A percentile compares a stretch with the other conserved stretches of the same genome.
Evolutionary conservation across 441 rosid genomes (phyloP).

Genomic region (Euphorbia celastroides): DNA sequence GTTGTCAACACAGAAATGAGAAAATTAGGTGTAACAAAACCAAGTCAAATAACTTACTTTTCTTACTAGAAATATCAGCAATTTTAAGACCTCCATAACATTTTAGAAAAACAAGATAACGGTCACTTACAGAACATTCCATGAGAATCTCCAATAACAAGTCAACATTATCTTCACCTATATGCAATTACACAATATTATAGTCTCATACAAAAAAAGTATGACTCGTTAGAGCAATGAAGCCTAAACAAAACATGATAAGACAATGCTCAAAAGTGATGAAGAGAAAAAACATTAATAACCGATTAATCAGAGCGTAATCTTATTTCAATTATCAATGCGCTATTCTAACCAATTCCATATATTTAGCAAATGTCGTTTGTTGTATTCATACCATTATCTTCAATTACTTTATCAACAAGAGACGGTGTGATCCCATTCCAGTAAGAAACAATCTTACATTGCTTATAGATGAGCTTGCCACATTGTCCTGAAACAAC

Average conservation of each 20-base stretch:
- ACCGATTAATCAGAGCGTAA: background rate
- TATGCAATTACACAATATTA: conserved; percentile 21
- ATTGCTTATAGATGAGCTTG: conserved; percentile 77
- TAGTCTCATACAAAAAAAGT: background rate
- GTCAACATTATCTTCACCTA: conserved; percentile 70
- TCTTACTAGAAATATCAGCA: background rate
- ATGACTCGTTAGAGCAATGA: conserved; percentile 6
- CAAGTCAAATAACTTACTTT: background rate
- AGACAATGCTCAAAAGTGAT: background rate
- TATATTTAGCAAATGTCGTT: background rate
- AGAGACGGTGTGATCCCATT: conserved; percentile 75
- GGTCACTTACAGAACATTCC: conserved; percentile 46
- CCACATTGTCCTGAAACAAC: conserved; percentile 50
- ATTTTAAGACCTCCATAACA: background rate
- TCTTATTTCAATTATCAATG: background rate
- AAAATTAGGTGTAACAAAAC: too few species aligned
- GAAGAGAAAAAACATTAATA: background rate
- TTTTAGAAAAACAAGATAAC: background rate
- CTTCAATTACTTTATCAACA: conserved; percentile 63
- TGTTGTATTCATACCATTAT: conserved; percentile 46
- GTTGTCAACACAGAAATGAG: background rate
- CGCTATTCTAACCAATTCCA: conserved; percentile 1
- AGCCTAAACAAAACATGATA: background rate
- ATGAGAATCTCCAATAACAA: conserved; percentile 65
- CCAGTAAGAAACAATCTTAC: conserved; percentile 54